These are phyloP conservation scores for Ziziphus jujuba DNA, from an alignment of 306 rosid genomes.

Conservation along the genomic window DNA sequence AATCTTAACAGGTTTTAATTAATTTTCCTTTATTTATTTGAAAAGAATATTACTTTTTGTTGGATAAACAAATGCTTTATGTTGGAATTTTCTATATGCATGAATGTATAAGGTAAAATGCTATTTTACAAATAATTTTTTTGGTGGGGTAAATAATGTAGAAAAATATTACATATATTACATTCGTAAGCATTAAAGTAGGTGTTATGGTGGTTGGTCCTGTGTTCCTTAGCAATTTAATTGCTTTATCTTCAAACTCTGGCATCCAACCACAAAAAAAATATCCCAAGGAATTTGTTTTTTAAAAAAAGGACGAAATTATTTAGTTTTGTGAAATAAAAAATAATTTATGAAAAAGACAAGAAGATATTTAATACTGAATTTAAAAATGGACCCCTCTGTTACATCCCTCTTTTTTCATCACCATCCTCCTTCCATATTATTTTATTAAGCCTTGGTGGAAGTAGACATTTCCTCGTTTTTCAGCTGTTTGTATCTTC, in stretches of 20 bases:
- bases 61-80: too few species aligned
- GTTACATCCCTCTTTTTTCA: conserved; percentile 20
- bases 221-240: conserved; percentile 60
- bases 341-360: conserved; percentile 68
- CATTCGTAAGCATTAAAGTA: conserved; percentile 60
- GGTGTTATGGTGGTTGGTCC: conserved; percentile 81
- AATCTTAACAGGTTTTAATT: too few species aligned
- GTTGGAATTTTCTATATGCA: too few species aligned
- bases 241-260: conserved; percentile 82
- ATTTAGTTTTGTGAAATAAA: background rate
- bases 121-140: background rate
- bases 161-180: conserved; percentile 12
- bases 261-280: conserved; percentile 79
- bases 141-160: conserved; percentile 4
- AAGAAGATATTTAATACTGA: conserved; percentile 78
- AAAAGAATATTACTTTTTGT: too few species aligned
- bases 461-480: conserved; percentile 94
- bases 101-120: background rate
- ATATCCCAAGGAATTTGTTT: background rate
- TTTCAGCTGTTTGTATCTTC: conserved; percentile 64
- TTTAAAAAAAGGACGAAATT: background rate
- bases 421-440: conserved; percentile 23
- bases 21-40: too few species aligned
- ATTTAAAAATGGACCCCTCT: conserved; percentile 62
- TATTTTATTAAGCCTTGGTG: conserved; percentile 38